phyloP scores from a whole-genome alignment of 2,329 filamentous ascomycete species.

The Aschersonia sp. region DNA sequence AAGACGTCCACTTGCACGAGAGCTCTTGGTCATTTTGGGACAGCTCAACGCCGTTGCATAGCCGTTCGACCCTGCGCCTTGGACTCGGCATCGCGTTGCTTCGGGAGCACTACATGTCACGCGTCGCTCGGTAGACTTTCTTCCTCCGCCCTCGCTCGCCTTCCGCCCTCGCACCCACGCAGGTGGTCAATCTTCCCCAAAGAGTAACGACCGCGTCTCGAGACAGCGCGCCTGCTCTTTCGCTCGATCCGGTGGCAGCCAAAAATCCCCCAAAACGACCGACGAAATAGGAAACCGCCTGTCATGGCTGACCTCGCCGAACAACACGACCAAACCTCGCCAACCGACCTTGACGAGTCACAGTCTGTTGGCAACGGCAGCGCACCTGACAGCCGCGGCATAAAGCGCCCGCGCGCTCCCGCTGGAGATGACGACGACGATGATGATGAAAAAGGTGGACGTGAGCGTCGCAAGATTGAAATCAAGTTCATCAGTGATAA shows the following conservation, averaged over 20 bases:
- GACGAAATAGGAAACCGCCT: conserved; percentile 2
- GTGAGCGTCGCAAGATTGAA: conserved; percentile 98
- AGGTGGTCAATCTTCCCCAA: background rate
- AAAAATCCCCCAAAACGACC: background rate
- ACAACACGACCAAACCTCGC: conserved; percentile 62
- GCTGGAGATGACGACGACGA: conserved; percentile 89
- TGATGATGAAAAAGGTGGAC: conserved; percentile 92
- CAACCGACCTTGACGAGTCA: conserved; percentile 58
- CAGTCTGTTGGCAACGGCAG: conserved; percentile 63
- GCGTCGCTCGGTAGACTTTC: background rate
- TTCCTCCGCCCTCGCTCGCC: background rate
- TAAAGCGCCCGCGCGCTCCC: conserved; percentile 77
- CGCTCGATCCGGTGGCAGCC: background rate
- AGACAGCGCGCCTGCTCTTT: background rate
- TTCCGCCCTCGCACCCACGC: background rate
- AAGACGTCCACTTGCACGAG: conserved; percentile 7
- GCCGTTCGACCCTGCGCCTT: background rate
- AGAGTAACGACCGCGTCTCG: conserved; percentile 1
- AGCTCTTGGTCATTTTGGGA: conserved; percentile 16
- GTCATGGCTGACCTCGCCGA: conserved; percentile 67
- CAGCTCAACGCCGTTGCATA: conserved; percentile 2
- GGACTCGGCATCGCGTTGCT: background rate
- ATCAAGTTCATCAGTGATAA: conserved; percentile 99
- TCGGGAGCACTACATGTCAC: background rate
- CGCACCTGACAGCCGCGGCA: conserved; percentile 59